Base-by-base conservation (phyloP, 306 rosid species). In the Trifolium repens region DNA sequence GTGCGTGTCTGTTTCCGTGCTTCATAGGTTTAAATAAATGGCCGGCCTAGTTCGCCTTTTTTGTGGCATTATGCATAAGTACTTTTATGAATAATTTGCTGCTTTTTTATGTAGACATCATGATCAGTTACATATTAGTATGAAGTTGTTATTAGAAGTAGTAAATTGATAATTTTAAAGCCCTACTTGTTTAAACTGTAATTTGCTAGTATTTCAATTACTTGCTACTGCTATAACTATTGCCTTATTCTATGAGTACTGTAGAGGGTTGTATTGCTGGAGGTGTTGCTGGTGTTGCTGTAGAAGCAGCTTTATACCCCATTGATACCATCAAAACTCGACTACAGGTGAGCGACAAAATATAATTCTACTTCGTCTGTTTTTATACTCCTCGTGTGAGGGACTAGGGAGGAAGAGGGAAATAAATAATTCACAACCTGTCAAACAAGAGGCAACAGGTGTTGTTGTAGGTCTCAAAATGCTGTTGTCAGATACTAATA, bases 311-410 rank as follows among this genome's bases (percentile, higher is more conserved):
- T 78, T 83, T 94, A 71, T 94, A 94, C 71, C 97, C 98, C 65
- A 94, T 94, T 74, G 98, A 91, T 84, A 94, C 98, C 55, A 91
- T 94, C 79, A 94, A 91, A 87, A 94, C 98, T 49, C 91, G 98
- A 77, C 85, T 94, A 37, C 98, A 94, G 97, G 98, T 90, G 15
- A 73, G 16, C 40, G 16, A 30, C 40, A 16, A 14, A 22, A 14
- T 35, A 5, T 14, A 54, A 42, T 63, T 70, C 32, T 34, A 73
- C 39, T 67, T 52, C 0, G 0, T 19, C 17, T 70, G 43, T 77
- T 47, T 62, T 37, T 55, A 14, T 39, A 62, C 65, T 53, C 53
- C 26, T 8, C 2, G 2, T 0, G 13, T 9, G 13, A 42, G 46
- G 3, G 3, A 42, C 46, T 9, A 2, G 13, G 13, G 13, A 9